These are phyloP conservation scores for Sporisorium reilianum DNA, from an alignment of 1,284 basidiomycete genomes.

Conservation along the genomic window DNA sequence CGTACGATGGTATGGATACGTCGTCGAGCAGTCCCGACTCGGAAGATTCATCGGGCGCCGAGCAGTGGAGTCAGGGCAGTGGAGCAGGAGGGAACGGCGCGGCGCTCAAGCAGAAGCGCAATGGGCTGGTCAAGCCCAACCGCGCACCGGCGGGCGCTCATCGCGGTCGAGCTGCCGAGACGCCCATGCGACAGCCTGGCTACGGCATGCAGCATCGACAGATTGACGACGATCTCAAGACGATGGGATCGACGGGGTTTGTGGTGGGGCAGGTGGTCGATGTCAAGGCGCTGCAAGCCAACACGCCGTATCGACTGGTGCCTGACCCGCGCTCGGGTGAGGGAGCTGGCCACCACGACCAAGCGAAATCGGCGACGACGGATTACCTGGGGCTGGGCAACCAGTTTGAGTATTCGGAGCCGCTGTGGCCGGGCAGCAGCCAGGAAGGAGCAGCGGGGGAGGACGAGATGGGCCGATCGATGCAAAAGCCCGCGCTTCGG, in stretches of 20 bases:
- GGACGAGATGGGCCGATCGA: slow-evolving; percentile 2
- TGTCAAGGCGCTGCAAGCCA: slow-evolving; percentile 49
- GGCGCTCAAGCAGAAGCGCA: slow-evolving; percentile 37
- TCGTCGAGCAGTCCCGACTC: slow-evolving; percentile 28
- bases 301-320: slow-evolving; percentile 38
- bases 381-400: slow-evolving; percentile 38
- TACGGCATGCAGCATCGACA: slow-evolving; percentile 93
- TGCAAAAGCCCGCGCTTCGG: background rate
- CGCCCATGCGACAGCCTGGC: slow-evolving; percentile 85
- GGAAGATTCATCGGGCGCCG: slow-evolving; percentile 19
- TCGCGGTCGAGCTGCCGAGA: slow-evolving; percentile 79
- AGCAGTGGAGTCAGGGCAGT: slow-evolving; percentile 30
- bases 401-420: slow-evolving; percentile 20
- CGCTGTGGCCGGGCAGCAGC: slow-evolving; percentile 24
- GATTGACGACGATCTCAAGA: slow-evolving; percentile 81
- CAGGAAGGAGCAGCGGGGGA: too few relatives aligned
- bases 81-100: slow-evolving; percentile 25
- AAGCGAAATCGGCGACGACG: slow-evolving; percentile 24
- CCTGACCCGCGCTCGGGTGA: slow-evolving; percentile 25
- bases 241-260: slow-evolving; percentile 40
- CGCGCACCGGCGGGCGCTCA: slow-evolving; percentile 57
- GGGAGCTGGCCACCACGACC: slow-evolving; percentile 9
- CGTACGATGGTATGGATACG: slow-evolving; percentile 38
- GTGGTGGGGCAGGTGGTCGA: slow-evolving; percentile 61
- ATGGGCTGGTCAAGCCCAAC: slow-evolving; percentile 53